Evolutionary conservation across 257 asterid species (phyloP).

Genomic region (Lantana camara): DNA sequence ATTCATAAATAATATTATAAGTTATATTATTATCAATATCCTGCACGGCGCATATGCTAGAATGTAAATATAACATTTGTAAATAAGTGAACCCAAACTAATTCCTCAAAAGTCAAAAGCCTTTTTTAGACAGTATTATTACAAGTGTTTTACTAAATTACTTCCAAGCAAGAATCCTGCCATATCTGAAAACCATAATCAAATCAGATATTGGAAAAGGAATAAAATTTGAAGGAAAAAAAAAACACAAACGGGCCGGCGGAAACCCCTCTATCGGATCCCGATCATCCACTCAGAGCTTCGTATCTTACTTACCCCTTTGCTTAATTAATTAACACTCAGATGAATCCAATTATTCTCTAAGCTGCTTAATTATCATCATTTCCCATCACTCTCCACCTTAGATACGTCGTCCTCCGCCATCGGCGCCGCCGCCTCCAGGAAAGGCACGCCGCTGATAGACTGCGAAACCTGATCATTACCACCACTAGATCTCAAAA

Average conservation of each 20-base stretch:
- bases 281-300: background rate
- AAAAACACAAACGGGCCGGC: background rate
- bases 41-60: no score
- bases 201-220: no score
- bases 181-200: no score
- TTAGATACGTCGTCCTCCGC: slow-evolving; percentile 20
- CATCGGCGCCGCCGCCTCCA: slow-evolving; percentile 21
- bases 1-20: no score
- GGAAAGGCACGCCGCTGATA: slow-evolving; percentile 34
- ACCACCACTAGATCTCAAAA: background rate
- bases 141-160: background rate
- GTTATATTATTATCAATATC: no score
- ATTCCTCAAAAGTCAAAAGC: background rate
- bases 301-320: background rate
- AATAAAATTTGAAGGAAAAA: background rate
- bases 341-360: no score
- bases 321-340: background rate
- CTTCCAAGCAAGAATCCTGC: no score
- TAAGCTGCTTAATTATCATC: background rate
- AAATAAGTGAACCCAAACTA: no score
- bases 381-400: slow-evolving; percentile 15
- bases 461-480: slow-evolving; percentile 13
- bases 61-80: no score
- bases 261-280: background rate
- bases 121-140: slow-evolving; percentile 8